Evolutionary conservation across 2,329 filamentous ascomycete species (phyloP).

Genomic region (Curvularia eragrostidis): DNA sequence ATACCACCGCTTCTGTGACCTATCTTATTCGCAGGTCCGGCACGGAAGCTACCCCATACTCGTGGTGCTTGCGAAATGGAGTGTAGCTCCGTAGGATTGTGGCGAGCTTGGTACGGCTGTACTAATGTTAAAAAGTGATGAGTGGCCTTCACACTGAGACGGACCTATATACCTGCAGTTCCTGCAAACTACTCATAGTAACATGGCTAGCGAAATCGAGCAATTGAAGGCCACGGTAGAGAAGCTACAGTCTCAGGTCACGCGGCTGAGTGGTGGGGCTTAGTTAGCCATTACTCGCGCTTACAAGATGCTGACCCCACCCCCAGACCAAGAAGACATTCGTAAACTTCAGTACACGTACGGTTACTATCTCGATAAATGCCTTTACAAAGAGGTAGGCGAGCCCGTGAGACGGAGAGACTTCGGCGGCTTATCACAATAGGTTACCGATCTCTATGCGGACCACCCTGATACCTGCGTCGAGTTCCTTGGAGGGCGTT

Average conservation of each 20-base stretch:
- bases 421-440: constrained; percentile 9
- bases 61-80: constrained; percentile 16
- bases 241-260: constrained; percentile 38
- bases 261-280: constrained; percentile 35
- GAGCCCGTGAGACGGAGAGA: neutral
- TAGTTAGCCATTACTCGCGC: constrained; percentile 1
- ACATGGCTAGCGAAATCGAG: constrained; percentile 40
- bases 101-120: neutral
- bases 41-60: constrained; percentile 16
- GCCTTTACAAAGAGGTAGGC: constrained; percentile 61
- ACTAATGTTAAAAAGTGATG: constrained; percentile 24
- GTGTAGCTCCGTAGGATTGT: constrained; percentile 9
- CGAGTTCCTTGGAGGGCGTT: constrained; percentile 63
- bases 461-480: constrained; percentile 62
- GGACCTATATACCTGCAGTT: no score
- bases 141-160: neutral
- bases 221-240: constrained; percentile 38
- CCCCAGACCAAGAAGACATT: constrained; percentile 60
- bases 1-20: constrained; percentile 26
- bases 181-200: constrained; percentile 4
- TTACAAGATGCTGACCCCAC: constrained; percentile 18
- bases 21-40: constrained; percentile 18
- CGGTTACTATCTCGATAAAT: constrained; percentile 67
- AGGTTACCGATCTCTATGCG: constrained; percentile 56
- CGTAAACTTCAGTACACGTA: constrained; percentile 65